Base-by-base conservation (phyloP, 2,329 filamentous ascomycete species). In the Colletotrichum godetiae region DNA sequence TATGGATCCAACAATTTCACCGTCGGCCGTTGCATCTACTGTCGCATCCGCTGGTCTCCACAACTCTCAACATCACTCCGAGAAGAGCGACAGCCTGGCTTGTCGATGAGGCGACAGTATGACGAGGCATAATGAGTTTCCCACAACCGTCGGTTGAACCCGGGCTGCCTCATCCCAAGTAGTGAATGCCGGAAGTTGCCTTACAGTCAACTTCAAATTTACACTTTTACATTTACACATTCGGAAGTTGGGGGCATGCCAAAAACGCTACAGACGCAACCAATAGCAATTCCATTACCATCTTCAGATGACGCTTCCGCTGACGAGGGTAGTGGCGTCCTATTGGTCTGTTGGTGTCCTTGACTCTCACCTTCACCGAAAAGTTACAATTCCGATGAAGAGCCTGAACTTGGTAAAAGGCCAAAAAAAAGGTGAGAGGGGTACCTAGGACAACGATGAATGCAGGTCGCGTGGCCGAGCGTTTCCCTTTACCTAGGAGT, bases 391-490 rank as follows among this genome's bases (percentile, higher is more conserved):
- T 35, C 10, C 31, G 10, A 55, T 29, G 7, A 10, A 8, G 27
- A 37, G 24, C 33, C n/a, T 24, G 24, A 15, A 46, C 13, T 52
- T 33, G 42, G 19, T n/a, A n/a, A 57, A 57, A 29, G 10, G n/a
- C n/a, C n/a, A 66, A 27, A 66, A 49, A 49, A 3, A 66, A 35
- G 19, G 19, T 49, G 19, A 49, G 19, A 49, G 11, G 27, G 8
- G 61, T 52, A n/a, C n/a, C n/a, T n/a, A 59, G 5, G 53, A 33
- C 53, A 29, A 13, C n/a, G 52, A 49, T 22, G 37, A n/a, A 15
- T 56, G 61, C 55, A 31, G 35, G 59, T 61, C 56, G 55, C 56
- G 71, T 73, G 71, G 56, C 67, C 71, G 27, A 37, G 71, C 71
- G 61, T 53, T 57, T 49, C 24, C n/a, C n/a, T 35, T 15, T 33